These are phyloP conservation scores for Exophiala spinifera DNA, from an alignment of 2,329 filamentous ascomycete genomes.

Conservation along the genomic window DNA sequence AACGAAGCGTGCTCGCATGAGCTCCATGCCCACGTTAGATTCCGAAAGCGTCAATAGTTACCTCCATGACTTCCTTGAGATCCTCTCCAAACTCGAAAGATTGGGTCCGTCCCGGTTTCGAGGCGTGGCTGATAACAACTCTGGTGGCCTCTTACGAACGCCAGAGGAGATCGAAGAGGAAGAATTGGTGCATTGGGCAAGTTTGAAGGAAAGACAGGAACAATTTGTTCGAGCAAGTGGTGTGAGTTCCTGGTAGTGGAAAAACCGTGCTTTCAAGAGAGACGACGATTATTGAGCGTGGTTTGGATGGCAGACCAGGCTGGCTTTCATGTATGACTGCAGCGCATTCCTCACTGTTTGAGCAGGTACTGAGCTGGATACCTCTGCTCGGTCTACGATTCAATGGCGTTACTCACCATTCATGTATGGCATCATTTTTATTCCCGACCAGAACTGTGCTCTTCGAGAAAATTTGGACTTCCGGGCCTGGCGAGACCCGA, in stretches of 20 bases:
- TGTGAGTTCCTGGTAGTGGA: constrained; percentile 12
- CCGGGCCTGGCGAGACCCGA: too few species aligned
- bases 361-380: neutral
- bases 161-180: constrained; percentile 66
- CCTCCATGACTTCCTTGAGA: constrained; percentile 68
- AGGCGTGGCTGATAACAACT: constrained; percentile 15
- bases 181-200: constrained; percentile 74
- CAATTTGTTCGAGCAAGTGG: constrained; percentile 52
- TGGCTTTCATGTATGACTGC: neutral
- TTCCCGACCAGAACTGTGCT: neutral
- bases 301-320: neutral
- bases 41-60: constrained; percentile 64
- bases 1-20: constrained; percentile 52
- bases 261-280: neutral
- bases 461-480: neutral
- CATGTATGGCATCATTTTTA: neutral
- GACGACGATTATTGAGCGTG: neutral
- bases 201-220: constrained; percentile 72
- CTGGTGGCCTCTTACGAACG: constrained; percentile 15
- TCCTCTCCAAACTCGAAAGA: constrained; percentile 71
- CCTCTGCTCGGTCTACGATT: neutral
- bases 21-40: constrained; percentile 43
- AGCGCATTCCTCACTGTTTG: neutral
- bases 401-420: neutral
- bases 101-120: constrained; percentile 34